Conservation (phyloP, 78 protist species). For the Neovahlkampfia damariscottae region DNA sequence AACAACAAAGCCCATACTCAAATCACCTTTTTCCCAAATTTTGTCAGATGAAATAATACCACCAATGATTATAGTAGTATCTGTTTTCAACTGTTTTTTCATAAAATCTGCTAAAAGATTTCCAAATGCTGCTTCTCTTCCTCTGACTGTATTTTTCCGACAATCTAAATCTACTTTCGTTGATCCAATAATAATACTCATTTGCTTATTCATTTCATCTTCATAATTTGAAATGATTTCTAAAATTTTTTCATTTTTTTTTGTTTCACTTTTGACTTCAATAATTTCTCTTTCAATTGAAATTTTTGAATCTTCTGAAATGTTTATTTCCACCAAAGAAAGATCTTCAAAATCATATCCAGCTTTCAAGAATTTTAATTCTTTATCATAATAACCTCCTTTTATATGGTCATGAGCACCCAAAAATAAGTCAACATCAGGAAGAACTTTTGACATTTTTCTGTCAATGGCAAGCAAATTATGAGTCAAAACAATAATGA, state of each 20-base stretch:
- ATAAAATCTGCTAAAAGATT: constrained; percentile 23
- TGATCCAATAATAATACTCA: background rate
- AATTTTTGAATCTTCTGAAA: background rate
- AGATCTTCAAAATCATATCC: constrained; percentile 27
- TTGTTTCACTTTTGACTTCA: background rate
- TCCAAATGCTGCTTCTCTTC: constrained; percentile 11
- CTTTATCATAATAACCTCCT: background rate
- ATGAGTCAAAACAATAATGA: constrained; percentile 51
- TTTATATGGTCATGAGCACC: constrained; percentile 39
- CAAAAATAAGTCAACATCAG: constrained; percentile 25
- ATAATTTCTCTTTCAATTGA: background rate
- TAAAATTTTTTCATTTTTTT: background rate
- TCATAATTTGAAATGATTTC: background rate
- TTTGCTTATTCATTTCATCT: background rate
- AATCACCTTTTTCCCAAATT: background rate
- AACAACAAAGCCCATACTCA: constrained; percentile 9
- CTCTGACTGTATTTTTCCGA: constrained; percentile 4
- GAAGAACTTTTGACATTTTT: background rate
- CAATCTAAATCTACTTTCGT: background rate
- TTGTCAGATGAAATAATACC: constrained; percentile 28
- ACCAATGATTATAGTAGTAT: constrained; percentile 21
- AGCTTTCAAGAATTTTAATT: constrained; percentile 2
- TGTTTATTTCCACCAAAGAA: background rate
- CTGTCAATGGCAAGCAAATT: constrained; percentile 31
- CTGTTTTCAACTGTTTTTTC: background rate